Evolutionary conservation across 2,329 filamentous ascomycete species (phyloP).

Genomic region (Calonectria hawksworthii): DNA sequence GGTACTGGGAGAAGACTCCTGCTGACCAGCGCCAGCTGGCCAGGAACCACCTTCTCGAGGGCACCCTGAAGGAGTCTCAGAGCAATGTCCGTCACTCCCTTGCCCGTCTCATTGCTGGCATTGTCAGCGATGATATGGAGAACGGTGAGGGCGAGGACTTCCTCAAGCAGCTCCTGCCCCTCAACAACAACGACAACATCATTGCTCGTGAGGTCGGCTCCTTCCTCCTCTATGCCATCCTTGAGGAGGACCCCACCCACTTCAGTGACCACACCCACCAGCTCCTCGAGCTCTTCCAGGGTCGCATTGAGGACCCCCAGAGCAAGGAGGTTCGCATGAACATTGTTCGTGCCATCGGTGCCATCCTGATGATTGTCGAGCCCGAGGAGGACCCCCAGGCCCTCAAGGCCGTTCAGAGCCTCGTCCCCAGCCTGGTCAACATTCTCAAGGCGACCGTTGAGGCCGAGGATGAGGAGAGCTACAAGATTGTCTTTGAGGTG

Average conservation of each 20-base stretch:
- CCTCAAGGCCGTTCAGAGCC: slow-evolving; percentile 81
- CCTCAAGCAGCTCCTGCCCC: slow-evolving; percentile 82
- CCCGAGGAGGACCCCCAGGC: slow-evolving; percentile 85
- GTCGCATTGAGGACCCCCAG: slow-evolving; percentile 90
- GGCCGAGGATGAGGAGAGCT: slow-evolving; percentile 85
- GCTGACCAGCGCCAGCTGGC: slow-evolving; percentile 84
- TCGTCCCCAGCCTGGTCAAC: slow-evolving; percentile 89
- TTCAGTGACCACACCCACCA: slow-evolving; percentile 86
- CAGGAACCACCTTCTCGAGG: slow-evolving; percentile 86
- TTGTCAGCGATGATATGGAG: slow-evolving; percentile 85
- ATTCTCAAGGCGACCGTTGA: slow-evolving; percentile 89
- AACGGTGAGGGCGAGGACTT: slow-evolving; percentile 85
- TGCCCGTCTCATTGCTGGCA: slow-evolving; percentile 87
- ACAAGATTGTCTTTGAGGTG: slow-evolving; percentile 93
- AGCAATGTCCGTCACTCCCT: slow-evolving; percentile 86
- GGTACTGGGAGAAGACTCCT: slow-evolving; percentile 85
- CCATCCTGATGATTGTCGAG: slow-evolving; percentile 88
- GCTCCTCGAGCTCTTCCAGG: slow-evolving; percentile 86
- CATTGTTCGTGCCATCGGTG: slow-evolving; percentile 90
- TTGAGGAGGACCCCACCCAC: slow-evolving; percentile 88
- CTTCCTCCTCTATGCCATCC: slow-evolving; percentile 92
- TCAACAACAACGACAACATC: slow-evolving; percentile 80
- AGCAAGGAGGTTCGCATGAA: slow-evolving; percentile 95
- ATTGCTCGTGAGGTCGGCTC: slow-evolving; percentile 90
- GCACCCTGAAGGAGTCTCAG: slow-evolving; percentile 84